phyloP scores from a whole-genome alignment of 1,284 basidiomycete genomes.

The Ustilago nuda region DNA sequence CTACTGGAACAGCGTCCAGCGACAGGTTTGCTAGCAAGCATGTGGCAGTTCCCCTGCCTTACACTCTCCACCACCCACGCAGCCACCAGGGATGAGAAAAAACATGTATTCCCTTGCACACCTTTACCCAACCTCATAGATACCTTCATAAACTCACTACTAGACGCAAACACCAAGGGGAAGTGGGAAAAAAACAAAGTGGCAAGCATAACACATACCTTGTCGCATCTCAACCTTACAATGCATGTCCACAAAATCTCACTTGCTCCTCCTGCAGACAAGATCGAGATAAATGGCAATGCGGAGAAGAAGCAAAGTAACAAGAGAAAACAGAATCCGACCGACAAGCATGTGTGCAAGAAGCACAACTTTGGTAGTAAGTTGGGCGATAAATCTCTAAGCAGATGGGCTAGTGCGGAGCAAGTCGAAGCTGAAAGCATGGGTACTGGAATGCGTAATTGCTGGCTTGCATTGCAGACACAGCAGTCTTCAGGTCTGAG shows the following conservation, averaged over 20 bases:
- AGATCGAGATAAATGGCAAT: neutral
- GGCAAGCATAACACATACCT: slow-evolving; percentile 78
- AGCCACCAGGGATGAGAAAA: slow-evolving; percentile 5
- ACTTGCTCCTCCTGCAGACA: neutral
- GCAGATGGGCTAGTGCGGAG: slow-evolving; percentile 39
- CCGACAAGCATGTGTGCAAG: slow-evolving; percentile 14
- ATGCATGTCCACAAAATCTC: slow-evolving; percentile 76
- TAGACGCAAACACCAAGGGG: slow-evolving; percentile 1
- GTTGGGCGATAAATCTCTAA: slow-evolving; percentile 12
- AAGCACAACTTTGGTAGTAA: slow-evolving; percentile 40
- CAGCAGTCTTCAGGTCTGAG: neutral
- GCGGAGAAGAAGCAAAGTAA: neutral
- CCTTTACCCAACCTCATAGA: slow-evolving; percentile 21
- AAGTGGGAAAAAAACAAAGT: slow-evolving; percentile 23
- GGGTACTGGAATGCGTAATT: slow-evolving; percentile 58
- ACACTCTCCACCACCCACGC: slow-evolving; percentile 37
- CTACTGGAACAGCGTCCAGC: slow-evolving; percentile 48
- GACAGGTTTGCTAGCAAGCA: slow-evolving; percentile 51
- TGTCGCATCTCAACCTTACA: slow-evolving; percentile 90
- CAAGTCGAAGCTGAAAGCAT: slow-evolving; percentile 55
- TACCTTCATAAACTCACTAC: slow-evolving; percentile 15
- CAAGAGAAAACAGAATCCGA: neutral
- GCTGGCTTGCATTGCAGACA: slow-evolving; percentile 35
- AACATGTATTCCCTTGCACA: slow-evolving; percentile 5
- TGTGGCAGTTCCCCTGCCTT: slow-evolving; percentile 67